A percentile compares a stretch with the other conserved stretches of the same genome.
These are phyloP conservation scores for Oryza longistaminata DNA, from an alignment of 176 grass and related monocot genomes.

Conservation along the genomic window DNA sequence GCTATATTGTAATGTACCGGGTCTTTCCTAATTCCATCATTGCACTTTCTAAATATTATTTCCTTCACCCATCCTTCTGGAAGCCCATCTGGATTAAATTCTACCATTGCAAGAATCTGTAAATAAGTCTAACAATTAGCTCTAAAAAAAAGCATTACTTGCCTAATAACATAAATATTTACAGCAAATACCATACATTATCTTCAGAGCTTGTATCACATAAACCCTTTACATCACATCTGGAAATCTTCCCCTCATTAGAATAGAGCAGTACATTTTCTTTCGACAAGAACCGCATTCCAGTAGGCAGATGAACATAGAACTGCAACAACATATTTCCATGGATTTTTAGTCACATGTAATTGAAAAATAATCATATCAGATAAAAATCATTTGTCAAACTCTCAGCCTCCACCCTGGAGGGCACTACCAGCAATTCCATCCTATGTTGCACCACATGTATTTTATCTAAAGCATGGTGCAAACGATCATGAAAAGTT, in stretches of 20 bases:
- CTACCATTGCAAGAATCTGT: conserved; percentile 54
- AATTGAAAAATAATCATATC: conserved; percentile 1
- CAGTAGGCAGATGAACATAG: conserved; percentile 46
- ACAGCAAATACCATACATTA: conserved; percentile 37
- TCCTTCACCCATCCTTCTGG: conserved; percentile 63
- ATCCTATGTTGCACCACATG: neutral
- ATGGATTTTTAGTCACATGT: neutral
- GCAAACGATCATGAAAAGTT: neutral
- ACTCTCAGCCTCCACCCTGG: neutral
- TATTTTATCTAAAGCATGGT: neutral
- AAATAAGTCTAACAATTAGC: conserved; percentile 24
- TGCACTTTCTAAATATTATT: conserved; percentile 49
- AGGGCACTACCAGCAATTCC: neutral
- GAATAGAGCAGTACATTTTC: conserved; percentile 47
- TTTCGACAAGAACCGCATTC: conserved; percentile 49
- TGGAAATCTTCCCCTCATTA: conserved; percentile 41
- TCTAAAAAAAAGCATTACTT: neutral
- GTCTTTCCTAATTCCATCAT: conserved; percentile 56
- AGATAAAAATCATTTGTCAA: neutral
- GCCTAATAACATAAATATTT: conserved; percentile 18
- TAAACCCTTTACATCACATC: conserved; percentile 30
- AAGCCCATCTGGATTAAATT: conserved; percentile 59
- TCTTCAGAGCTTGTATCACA: conserved; percentile 42
- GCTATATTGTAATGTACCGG: conserved; percentile 32
- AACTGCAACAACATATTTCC: conserved; percentile 39